These are phyloP conservation scores for Suhomyces bolitotheri DNA, from an alignment of 1,139 yeast genomes.

Conservation along the genomic window DNA sequence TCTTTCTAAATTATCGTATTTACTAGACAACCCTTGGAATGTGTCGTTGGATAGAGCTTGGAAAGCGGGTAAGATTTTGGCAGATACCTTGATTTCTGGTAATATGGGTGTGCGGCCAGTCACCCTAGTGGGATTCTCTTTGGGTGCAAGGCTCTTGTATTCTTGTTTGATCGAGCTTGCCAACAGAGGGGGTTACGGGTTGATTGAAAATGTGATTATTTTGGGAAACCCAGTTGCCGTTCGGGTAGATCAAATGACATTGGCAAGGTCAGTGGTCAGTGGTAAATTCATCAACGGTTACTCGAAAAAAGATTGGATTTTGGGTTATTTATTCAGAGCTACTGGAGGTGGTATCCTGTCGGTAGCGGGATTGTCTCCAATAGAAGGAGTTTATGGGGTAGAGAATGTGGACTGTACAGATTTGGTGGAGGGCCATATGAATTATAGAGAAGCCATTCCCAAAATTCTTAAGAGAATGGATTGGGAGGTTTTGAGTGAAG, in stretches of 20 bases:
- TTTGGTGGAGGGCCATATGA: slow-evolving; percentile 92
- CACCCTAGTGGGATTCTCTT: slow-evolving; percentile 88
- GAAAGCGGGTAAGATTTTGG: slow-evolving; percentile 90
- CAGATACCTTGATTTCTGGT: slow-evolving; percentile 84
- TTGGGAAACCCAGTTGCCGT: slow-evolving; percentile 90
- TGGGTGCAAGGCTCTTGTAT: slow-evolving; percentile 90
- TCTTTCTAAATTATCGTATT: slow-evolving; percentile 80
- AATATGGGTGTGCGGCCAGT: slow-evolving; percentile 92
- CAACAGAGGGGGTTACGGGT: slow-evolving; percentile 80
- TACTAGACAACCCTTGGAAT: slow-evolving; percentile 97
- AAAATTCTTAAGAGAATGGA: slow-evolving; percentile 65
- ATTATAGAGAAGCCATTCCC: slow-evolving; percentile 92
- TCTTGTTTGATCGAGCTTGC: slow-evolving; percentile 89
- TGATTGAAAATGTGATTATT: slow-evolving; percentile 83
- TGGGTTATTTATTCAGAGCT: slow-evolving; percentile 93
- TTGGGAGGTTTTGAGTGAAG: slow-evolving; percentile 85
- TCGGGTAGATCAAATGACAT: slow-evolving; percentile 71
- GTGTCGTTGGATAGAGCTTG: slow-evolving; percentile 96
- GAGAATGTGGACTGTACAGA: slow-evolving; percentile 89
- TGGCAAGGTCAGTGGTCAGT: slow-evolving; percentile 84
- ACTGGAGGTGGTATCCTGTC: slow-evolving; percentile 91
- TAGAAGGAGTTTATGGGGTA: slow-evolving; percentile 61
- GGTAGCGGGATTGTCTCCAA: slow-evolving; percentile 86
- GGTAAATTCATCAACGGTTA: slow-evolving; percentile 91
- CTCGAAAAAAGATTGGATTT: slow-evolving; percentile 92